Evolutionary conservation across 441 rosid genomes (phyloP).

Genomic region (Populus hybrid): DNA sequence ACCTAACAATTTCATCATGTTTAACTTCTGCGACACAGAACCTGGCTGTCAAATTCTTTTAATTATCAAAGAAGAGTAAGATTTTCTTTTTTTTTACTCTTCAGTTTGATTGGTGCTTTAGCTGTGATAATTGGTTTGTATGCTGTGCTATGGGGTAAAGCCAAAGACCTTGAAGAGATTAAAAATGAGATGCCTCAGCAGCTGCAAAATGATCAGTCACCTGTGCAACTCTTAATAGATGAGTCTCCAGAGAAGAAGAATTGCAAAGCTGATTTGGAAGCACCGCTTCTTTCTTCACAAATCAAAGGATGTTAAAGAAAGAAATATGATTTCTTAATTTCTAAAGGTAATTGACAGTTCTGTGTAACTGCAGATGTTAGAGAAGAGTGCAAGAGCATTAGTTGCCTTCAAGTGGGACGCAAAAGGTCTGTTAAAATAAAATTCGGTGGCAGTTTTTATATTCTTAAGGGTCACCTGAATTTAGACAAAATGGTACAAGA

Average conservation of each 20-base stretch:
- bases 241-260: background rate
- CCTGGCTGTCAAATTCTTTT: no score
- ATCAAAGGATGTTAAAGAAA: background rate
- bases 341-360: no score
- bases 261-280: background rate
- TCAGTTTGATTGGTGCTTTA: slow-evolving; percentile 55
- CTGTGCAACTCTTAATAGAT: background rate
- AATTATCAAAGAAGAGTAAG: no score
- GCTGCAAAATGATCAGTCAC: slow-evolving; percentile 16
- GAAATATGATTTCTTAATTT: background rate
- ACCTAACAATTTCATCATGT: background rate
- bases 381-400: no score
- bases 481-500: no score
- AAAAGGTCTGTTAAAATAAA: no score
- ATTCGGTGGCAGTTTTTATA: no score
- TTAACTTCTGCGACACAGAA: no score
- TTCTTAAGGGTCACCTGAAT: no score
- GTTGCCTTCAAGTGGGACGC: no score
- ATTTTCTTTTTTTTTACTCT: background rate
- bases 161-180: slow-evolving; percentile 31
- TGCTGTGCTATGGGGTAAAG: slow-evolving; percentile 75
- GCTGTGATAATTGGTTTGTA: slow-evolving; percentile 65
- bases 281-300: background rate
- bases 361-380: no score
- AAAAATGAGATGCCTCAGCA: slow-evolving; percentile 22